Evolutionary conservation across 345 rosid genomes (phyloP), one percentile per base, ranked within the genome.

Genomic region (Mercurialis annua): DNA sequence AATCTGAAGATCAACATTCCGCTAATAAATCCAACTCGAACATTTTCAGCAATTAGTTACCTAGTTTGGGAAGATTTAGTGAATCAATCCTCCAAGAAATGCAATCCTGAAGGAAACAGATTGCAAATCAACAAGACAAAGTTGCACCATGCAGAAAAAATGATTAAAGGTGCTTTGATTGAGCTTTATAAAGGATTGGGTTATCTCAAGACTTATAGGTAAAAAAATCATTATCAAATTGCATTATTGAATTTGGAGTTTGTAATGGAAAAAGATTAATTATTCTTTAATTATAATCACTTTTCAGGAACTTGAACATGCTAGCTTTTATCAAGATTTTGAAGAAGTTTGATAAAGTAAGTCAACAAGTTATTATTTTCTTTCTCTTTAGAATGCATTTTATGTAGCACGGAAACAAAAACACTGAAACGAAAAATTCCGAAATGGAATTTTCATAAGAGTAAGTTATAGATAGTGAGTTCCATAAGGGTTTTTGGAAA

Each of bases 321-420:
- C 86, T 95, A 70, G 98, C 99, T 80, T 95, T 92, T 62, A 81
- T 90, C 42, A 95, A 95, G 82, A 95, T 95, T 70, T 76, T 95
- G 82, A 95, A 88, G 84, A 95, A 95, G 69, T 92, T 95, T 55
- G 94, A 92, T 71, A 95, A 92, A 81, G 99, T 90, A 77, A 79
- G 77, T 67, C 0, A 55, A 48, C 43, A 23, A 20, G 53, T 38
- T 6, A 40, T 26, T 20, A 31, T 48, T 18, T 44, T 31, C 50
- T 64, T 38, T 12, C 38, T 14, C 29, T 52, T 68, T 46, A 47
- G 26, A 58, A 52, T 54, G 24, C 26, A 42, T 44, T n/a, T n/a
- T n/a, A 29, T 34, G 44, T 38, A 51, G n/a, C n/a, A n/a, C n/a
- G n/a, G n/a, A n/a, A n/a, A n/a, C n/a, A n/a, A n/a, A n/a, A n/a